Evolutionary conservation across 371 early-diverging fungal species (phyloP), one percentile per base, ranked within the genome.

Genomic region (Phascolomyces articulosus): DNA sequence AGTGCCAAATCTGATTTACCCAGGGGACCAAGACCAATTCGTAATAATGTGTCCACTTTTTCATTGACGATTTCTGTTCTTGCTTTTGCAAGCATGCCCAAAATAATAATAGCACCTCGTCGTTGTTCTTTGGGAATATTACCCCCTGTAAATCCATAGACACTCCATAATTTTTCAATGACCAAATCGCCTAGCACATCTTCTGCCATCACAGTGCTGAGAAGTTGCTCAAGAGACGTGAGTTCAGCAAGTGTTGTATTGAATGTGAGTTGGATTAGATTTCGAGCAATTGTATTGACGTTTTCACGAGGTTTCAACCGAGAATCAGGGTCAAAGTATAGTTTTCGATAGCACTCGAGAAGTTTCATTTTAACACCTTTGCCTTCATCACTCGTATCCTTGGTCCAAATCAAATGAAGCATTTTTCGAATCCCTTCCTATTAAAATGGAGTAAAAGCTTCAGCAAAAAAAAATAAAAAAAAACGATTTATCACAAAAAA

Each of bases 401-500:
- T 92, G 41, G 91, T 89, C 97, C 97, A 98, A 23, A 98, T 89
- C 48, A 97, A 88, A 72, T 97, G 98, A 26, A 96, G 86, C 98
- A 98, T 98, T 60, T 87, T 89, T 55, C 88, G 85, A 59, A 98
- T 89, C 16, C 97, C 99, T 11, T 87, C 91, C 85, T 91, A 73
- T 26, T n/a, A n/a, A n/a, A n/a, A n/a, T n/a, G n/a, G n/a, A n/a
- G n/a, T n/a, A n/a, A n/a, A n/a, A n/a, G n/a, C n/a, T n/a, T n/a
- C n/a, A n/a, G n/a, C n/a, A n/a, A n/a, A n/a, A n/a, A n/a, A 60
- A 21, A 56, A 51, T n/a, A 53, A 11, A 3, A 63, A 44, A 27
- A 53, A 59, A 31, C 11, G 1, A n/a, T n/a, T n/a, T n/a, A n/a
- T n/a, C n/a, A n/a, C n/a, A n/a, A n/a, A n/a, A n/a, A 23, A 29